Evolutionary conservation across 371 early-diverging fungal species (phyloP).

Genomic region (Homolaphlyctis polyrhiza): DNA sequence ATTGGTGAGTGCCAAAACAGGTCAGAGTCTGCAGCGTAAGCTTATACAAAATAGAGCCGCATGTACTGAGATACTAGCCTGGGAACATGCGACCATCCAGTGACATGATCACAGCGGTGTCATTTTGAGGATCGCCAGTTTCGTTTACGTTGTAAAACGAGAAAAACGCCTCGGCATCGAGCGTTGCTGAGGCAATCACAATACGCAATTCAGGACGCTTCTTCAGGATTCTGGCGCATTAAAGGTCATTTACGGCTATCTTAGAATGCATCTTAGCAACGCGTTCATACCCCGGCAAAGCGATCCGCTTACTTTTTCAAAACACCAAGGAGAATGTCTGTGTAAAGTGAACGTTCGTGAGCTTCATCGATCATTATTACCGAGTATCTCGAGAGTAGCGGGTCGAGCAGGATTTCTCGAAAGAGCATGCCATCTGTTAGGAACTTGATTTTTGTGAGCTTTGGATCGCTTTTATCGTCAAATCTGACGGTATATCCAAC

Average conservation of each 20-base stretch:
- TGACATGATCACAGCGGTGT: conserved; percentile 57
- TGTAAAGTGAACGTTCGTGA: conserved; percentile 96
- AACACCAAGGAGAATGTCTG: conserved; percentile 95
- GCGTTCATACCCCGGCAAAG: too few species aligned
- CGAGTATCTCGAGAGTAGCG: conserved; percentile 85
- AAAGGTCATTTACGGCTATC: too few species aligned
- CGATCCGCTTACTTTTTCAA: conserved; percentile 49
- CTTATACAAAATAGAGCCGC: neutral
- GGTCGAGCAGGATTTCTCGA: conserved; percentile 87
- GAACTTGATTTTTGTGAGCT: conserved; percentile 84
- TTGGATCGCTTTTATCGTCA: conserved; percentile 76
- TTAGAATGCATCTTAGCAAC: too few species aligned
- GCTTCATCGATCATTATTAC: conserved; percentile 98
- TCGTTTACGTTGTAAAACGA: conserved; percentile 44
- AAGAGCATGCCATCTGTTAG: conserved; percentile 99
- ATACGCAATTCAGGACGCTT: conserved; percentile 51
- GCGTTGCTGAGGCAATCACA: conserved; percentile 40
- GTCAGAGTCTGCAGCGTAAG: too few species aligned
- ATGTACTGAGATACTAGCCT: conserved; percentile 12
- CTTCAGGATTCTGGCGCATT: conserved; percentile 19
- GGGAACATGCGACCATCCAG: conserved; percentile 69
- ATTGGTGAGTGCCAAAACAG: too few species aligned
- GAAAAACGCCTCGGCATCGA: conserved; percentile 35
- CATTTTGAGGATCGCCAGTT: conserved; percentile 35
- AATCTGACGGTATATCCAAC: conserved; percentile 98